phyloP scores from a whole-genome alignment of 306 rosid genomes.

The Cicer cuneatum region DNA sequence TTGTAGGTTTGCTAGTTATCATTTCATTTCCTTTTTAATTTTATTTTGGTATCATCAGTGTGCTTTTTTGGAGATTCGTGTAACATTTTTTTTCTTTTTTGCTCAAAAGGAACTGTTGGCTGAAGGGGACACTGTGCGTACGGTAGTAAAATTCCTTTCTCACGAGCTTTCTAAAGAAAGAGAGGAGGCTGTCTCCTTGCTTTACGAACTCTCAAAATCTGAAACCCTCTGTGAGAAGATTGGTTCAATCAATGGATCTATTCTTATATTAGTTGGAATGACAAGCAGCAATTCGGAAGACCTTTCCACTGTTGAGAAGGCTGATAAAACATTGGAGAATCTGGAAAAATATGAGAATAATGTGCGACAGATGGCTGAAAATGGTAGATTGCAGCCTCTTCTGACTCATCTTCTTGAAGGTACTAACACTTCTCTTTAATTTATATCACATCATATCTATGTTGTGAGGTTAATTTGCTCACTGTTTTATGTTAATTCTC shows the following conservation, averaged over 20 bases:
- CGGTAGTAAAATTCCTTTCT: conserved; percentile 83
- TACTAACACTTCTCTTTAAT: conserved; percentile 44
- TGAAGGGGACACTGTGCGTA: conserved; percentile 91
- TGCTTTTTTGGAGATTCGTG: conserved; percentile 39
- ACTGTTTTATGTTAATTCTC: conserved; percentile 14
- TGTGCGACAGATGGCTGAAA: conserved; percentile 95
- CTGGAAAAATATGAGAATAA: conserved; percentile 83
- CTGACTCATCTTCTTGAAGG: conserved; percentile 91
- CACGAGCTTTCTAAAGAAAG: conserved; percentile 83
- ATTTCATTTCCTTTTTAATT: conserved; percentile 39
- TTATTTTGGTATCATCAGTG: conserved; percentile 16
- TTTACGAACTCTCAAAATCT: conserved; percentile 90
- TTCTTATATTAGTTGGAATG: conserved; percentile 96
- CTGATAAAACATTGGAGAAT: conserved; percentile 81
- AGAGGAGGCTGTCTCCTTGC: conserved; percentile 93
- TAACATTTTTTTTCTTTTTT: conserved; percentile 46
- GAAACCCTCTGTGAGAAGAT: conserved; percentile 83
- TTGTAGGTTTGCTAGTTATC: conserved; percentile 48
- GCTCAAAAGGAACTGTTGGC: conserved; percentile 75
- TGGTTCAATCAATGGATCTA: conserved; percentile 92
- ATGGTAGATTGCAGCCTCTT: conserved; percentile 88
- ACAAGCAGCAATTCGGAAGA: conserved; percentile 92
- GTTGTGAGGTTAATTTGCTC: conserved; percentile 25
- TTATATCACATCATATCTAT: conserved; percentile 6
- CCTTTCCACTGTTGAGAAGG: conserved; percentile 72